Percentiles rank a stretch among this genome's conserved stretches.
Evolutionary conservation across 352 stramenopile species (phyloP).

Genomic region (Phytophthora crassamura): DNA sequence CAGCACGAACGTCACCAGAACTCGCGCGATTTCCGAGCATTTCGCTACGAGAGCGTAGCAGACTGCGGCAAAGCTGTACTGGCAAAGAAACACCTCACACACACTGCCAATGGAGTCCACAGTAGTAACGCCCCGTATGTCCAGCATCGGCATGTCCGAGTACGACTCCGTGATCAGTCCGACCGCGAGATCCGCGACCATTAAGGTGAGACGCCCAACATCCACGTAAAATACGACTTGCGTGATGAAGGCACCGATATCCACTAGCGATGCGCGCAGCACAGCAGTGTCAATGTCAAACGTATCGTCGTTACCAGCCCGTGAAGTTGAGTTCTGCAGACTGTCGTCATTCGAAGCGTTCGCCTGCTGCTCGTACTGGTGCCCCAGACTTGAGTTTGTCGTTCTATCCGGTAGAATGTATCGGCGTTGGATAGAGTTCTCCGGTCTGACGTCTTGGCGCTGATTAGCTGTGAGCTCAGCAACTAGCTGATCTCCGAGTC

Average conservation of each 20-base stretch:
- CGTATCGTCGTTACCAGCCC: slow-evolving; percentile 13
- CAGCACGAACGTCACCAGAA: slow-evolving; percentile 49
- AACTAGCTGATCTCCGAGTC: slow-evolving; percentile 36
- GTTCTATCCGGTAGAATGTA: slow-evolving; percentile 34
- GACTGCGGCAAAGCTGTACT: slow-evolving; percentile 49
- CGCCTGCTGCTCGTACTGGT: slow-evolving; percentile 20
- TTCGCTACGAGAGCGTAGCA: slow-evolving; percentile 51
- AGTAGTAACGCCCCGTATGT: slow-evolving; percentile 60
- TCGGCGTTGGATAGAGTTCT: slow-evolving; percentile 35
- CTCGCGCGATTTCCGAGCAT: slow-evolving; percentile 37
- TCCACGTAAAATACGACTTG: slow-evolving; percentile 47
- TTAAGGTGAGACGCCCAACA: slow-evolving; percentile 34
- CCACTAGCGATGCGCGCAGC: slow-evolving; percentile 37
- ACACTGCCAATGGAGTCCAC: slow-evolving; percentile 53
- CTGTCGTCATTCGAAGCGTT: slow-evolving; percentile 8
- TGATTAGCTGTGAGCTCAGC: slow-evolving; percentile 43
- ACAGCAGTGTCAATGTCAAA: slow-evolving; percentile 48
- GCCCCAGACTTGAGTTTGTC: slow-evolving; percentile 35
- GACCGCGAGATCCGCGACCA: slow-evolving; percentile 42
- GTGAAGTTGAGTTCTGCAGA: slow-evolving; percentile 6
- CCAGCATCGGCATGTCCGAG: slow-evolving; percentile 53
- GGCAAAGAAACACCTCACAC: slow-evolving; percentile 56
- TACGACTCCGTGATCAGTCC: slow-evolving; percentile 71
- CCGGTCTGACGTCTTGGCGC: slow-evolving; percentile 26
- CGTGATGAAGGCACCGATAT: slow-evolving; percentile 33